Conservation (phyloP, 371 early-diverging fungal genomes). For the Mucor lusitanicus region DNA sequence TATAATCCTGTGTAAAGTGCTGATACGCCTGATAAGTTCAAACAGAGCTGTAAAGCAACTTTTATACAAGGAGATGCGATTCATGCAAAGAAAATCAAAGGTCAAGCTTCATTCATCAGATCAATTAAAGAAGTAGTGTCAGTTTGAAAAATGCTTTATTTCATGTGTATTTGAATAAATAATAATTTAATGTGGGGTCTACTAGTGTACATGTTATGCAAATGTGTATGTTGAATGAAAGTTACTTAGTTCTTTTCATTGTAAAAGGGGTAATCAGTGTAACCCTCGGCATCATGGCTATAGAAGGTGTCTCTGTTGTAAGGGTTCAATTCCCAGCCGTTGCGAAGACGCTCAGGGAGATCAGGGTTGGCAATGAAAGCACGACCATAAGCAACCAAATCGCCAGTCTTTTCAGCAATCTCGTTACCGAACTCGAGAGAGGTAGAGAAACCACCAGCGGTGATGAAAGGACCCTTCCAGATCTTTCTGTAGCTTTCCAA, state of each 20-base stretch:
- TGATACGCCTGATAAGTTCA: no score
- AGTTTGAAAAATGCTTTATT: no score
- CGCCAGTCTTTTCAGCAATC: slow-evolving; percentile 5
- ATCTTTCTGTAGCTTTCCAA: slow-evolving; percentile 32
- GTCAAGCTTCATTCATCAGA: no score
- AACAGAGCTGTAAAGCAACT: no score
- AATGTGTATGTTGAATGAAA: no score
- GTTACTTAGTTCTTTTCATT: no score
- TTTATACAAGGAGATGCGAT: no score
- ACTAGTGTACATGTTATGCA: no score
- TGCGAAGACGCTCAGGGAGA: slow-evolving; percentile 15
- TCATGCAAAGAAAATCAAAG: no score
- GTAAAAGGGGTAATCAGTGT: slow-evolving; percentile 17
- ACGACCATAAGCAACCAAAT: slow-evolving; percentile 22
- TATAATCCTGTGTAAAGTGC: no score
- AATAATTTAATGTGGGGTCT: background rate
- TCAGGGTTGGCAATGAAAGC: slow-evolving; percentile 26
- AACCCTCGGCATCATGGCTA: slow-evolving; percentile 7
- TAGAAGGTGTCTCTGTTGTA: slow-evolving; percentile 22
- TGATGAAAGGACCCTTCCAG: slow-evolving; percentile 34
- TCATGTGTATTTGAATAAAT: background rate
- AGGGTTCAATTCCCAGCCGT: slow-evolving; percentile 12
- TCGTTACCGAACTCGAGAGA: slow-evolving; percentile 8
- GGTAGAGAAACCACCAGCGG: slow-evolving; percentile 31
- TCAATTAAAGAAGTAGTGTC: no score